These are phyloP conservation scores for Cryptosporidium ryanae DNA, from an alignment of 169 alveolate species.

Conservation along the genomic window DNA sequence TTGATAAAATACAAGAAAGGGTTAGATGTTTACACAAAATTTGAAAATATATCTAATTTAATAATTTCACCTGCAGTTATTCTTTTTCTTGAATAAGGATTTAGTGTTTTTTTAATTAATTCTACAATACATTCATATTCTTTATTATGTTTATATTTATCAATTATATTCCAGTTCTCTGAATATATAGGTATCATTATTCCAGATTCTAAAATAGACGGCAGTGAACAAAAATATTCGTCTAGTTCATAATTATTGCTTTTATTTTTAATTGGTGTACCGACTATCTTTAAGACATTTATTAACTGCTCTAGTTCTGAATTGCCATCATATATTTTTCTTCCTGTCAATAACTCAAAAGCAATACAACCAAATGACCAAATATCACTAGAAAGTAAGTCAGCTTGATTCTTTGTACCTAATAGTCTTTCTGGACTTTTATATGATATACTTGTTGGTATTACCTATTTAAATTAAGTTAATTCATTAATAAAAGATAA, in stretches of 20 bases:
- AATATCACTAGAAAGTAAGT: slow-evolving; percentile 84
- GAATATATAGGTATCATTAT: slow-evolving; percentile 10
- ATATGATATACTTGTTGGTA: slow-evolving; percentile 25
- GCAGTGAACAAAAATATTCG: slow-evolving; percentile 15
- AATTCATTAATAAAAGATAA: background rate
- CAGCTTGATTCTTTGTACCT: slow-evolving; percentile 44
- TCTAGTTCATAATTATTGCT: no score
- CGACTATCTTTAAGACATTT: slow-evolving; percentile 81
- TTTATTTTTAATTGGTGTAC: slow-evolving; percentile 78
- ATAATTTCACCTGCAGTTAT: slow-evolving; percentile 14
- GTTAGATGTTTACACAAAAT: slow-evolving; percentile 60
- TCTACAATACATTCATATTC: slow-evolving; percentile 8
- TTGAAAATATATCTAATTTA: slow-evolving; percentile 16
- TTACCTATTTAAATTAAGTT: background rate
- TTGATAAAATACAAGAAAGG: slow-evolving; percentile 37
- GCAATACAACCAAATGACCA: slow-evolving; percentile 91
- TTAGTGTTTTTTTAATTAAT: slow-evolving; percentile 18
- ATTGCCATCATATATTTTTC: slow-evolving; percentile 84
- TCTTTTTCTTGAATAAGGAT: slow-evolving; percentile 41
- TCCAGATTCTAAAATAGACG: slow-evolving; percentile 52
- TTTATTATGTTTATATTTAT: background rate
- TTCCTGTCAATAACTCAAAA: slow-evolving; percentile 80
- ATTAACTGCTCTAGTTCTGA: slow-evolving; percentile 86
- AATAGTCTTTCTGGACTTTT: slow-evolving; percentile 64
- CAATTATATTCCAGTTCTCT: slow-evolving; percentile 12